Percentiles rank a stretch among this genome's conserved stretches.
These are phyloP conservation scores for Acer negundo DNA, from an alignment of 345 rosid species.

Conservation along the genomic window DNA sequence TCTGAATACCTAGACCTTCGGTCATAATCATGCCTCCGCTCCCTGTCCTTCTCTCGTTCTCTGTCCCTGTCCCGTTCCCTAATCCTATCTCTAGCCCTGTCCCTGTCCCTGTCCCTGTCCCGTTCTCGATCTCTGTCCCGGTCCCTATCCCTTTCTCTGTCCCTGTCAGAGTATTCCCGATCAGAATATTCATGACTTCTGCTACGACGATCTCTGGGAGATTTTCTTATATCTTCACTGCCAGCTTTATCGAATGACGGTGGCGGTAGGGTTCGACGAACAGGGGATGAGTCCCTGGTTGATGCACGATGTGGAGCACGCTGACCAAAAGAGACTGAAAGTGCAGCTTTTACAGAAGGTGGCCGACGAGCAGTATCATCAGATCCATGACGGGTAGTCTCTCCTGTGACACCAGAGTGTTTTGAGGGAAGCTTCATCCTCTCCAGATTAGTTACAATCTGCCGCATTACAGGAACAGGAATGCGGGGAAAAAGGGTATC, in stretches of 20 bases:
- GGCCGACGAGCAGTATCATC: conserved; percentile 98
- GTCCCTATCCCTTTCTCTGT: conserved; percentile 37
- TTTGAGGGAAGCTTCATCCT: conserved; percentile 85
- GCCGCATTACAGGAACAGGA: conserved; percentile 95
- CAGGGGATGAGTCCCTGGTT: conserved; percentile 95
- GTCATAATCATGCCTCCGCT: conserved; percentile 43
- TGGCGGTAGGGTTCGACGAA: conserved; percentile 77
- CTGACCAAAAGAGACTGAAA: conserved; percentile 98
- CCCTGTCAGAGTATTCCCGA: conserved; percentile 48
- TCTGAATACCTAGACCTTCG: conserved; percentile 46
- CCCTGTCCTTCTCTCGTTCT: conserved; percentile 42
- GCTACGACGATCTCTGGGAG: conserved; percentile 62
- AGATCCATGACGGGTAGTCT: conserved; percentile 68
- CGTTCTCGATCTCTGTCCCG: conserved; percentile 37
- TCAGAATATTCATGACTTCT: conserved; percentile 72
- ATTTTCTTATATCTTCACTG: conserved; percentile 51
- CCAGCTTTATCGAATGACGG: conserved; percentile 55
- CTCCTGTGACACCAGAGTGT: conserved; percentile 88
- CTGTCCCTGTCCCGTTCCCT: conserved; percentile 34
- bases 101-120: conserved; percentile 33
- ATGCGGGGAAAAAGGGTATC: conserved; percentile 96
- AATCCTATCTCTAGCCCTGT: conserved; percentile 26
- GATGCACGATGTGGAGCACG: conserved; percentile 99
- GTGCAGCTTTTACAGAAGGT: conserved; percentile 98
- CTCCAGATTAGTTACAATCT: conserved; percentile 75